Conservation (phyloP, 768 basidiomycete genomes). For the Mycena vitilis region DNA sequence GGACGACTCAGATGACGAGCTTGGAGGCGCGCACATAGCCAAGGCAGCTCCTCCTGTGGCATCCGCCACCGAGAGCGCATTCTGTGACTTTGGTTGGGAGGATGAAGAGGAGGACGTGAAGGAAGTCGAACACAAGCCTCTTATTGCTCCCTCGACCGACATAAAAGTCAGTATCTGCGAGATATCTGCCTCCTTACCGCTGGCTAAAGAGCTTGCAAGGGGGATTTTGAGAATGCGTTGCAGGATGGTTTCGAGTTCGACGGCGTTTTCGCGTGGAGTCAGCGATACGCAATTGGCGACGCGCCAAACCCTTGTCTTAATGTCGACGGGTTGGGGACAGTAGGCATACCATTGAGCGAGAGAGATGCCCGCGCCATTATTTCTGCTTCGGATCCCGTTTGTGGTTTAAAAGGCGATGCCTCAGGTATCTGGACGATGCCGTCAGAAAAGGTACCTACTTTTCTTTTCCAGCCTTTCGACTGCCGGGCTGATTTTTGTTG, state of each 20-base stretch:
- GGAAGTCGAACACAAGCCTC: conserved; percentile 24
- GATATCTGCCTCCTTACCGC: not conserved
- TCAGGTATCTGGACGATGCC: conserved; percentile 30
- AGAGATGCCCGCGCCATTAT: conserved; percentile 49
- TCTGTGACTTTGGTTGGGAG: conserved; percentile 21
- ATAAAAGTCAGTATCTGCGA: conserved; percentile 17
- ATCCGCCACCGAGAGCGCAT: not conserved
- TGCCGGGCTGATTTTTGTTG: not conserved
- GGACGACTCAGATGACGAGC: conserved; percentile 23
- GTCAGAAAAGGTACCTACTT: conserved; percentile 24
- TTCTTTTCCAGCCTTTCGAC: no score
- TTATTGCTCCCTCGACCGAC: conserved; percentile 29
- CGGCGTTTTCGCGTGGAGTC: conserved; percentile 41
- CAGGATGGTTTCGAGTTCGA: conserved; percentile 36
- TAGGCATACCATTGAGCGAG: conserved; percentile 53
- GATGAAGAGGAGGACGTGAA: conserved; percentile 6
- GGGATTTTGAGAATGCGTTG: conserved; percentile 39
- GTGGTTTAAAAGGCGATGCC: not conserved
- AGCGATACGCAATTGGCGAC: conserved; percentile 31
- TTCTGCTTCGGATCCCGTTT: conserved; percentile 29
- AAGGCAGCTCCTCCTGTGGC: not conserved
- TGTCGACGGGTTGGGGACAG: conserved; percentile 49
- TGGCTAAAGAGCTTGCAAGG: conserved; percentile 26
- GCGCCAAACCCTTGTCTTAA: conserved; percentile 52
- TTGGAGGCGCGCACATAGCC: not conserved